A percentile compares a stretch with the other conserved stretches of the same genome.
Conservation (phyloP, 805 yeast genomes). For the Saturnispora dispora region DNA sequence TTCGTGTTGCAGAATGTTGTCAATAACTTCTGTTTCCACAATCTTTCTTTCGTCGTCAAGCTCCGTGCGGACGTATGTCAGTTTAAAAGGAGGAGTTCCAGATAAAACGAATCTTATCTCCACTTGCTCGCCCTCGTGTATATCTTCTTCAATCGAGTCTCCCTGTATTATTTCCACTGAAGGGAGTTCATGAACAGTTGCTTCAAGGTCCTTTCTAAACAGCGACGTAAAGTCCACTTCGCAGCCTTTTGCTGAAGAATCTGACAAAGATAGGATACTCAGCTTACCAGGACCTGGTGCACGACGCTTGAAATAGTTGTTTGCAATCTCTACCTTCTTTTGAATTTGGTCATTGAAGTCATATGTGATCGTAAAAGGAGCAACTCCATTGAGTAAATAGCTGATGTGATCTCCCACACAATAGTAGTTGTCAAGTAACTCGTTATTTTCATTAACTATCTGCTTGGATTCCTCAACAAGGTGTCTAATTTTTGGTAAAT, state of each 20-base stretch:
- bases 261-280: slow-evolving; percentile 57
- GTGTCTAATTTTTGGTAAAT: slow-evolving; percentile 58
- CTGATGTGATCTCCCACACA: slow-evolving; percentile 92
- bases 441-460: slow-evolving; percentile 9
- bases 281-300: slow-evolving; percentile 81
- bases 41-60: slow-evolving; percentile 28
- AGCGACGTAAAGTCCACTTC: slow-evolving; percentile 43
- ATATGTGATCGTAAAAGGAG: slow-evolving; percentile 74
- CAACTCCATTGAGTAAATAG: slow-evolving; percentile 64
- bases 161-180: slow-evolving; percentile 83
- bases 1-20: slow-evolving; percentile 59
- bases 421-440: slow-evolving; percentile 34
- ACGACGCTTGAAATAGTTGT: slow-evolving; percentile 44
- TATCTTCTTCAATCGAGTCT: slow-evolving; percentile 63
- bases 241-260: slow-evolving; percentile 60
- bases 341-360: slow-evolving; percentile 56
- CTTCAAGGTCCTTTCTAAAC: slow-evolving; percentile 23
- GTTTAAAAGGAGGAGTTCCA: slow-evolving; percentile 85
- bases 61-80: slow-evolving; percentile 70
- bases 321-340: slow-evolving; percentile 36
- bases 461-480: slow-evolving; percentile 28
- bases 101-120: slow-evolving; percentile 73
- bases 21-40: slow-evolving; percentile 50
- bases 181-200: slow-evolving; percentile 39
- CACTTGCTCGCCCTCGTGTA: slow-evolving; percentile 91